phyloP scores from a whole-genome alignment of 1,284 basidiomycete genomes.

The Melampsora abietis-canadensis region DNA sequence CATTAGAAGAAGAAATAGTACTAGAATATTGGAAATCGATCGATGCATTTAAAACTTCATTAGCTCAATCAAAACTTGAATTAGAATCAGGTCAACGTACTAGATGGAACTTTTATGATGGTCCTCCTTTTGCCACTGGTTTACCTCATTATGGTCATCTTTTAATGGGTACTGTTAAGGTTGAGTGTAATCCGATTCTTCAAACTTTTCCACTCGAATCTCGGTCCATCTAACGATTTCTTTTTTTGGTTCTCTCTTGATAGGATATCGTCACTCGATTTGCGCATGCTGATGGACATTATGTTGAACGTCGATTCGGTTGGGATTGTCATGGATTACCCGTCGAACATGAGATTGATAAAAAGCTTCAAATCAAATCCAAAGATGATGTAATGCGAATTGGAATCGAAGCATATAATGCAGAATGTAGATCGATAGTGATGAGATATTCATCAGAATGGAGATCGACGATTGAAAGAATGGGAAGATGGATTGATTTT shows the following conservation, averaged over 20 bases:
- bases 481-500: slow-evolving; percentile 99
- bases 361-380: slow-evolving; percentile 84
- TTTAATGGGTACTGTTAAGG: slow-evolving; percentile 78
- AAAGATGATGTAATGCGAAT: slow-evolving; percentile 90
- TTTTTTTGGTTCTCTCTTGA: background rate
- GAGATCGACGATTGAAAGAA: slow-evolving; percentile 89
- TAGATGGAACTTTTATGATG: slow-evolving; percentile 74
- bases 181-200: slow-evolving; percentile 49
- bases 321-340: slow-evolving; percentile 99
- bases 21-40: slow-evolving; percentile 91
- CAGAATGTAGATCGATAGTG: slow-evolving; percentile 91
- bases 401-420: slow-evolving; percentile 98
- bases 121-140: slow-evolving; percentile 95
- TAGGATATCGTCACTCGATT: slow-evolving; percentile 95
- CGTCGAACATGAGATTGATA: slow-evolving; percentile 99
- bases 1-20: slow-evolving; percentile 88
- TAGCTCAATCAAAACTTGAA: slow-evolving; percentile 69
- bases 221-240: too few relatives aligned
- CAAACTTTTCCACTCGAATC: too few relatives aligned
- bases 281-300: slow-evolving; percentile 86
- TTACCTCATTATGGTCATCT: slow-evolving; percentile 90
- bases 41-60: slow-evolving; percentile 94
- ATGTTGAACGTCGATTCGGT: slow-evolving; percentile 92
- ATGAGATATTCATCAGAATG: slow-evolving; percentile 96
- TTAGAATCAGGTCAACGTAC: slow-evolving; percentile 26